These are phyloP conservation scores for Zygosaccharomyces pseudobailii DNA, from an alignment of 1,139 yeast species.

Conservation along the genomic window DNA sequence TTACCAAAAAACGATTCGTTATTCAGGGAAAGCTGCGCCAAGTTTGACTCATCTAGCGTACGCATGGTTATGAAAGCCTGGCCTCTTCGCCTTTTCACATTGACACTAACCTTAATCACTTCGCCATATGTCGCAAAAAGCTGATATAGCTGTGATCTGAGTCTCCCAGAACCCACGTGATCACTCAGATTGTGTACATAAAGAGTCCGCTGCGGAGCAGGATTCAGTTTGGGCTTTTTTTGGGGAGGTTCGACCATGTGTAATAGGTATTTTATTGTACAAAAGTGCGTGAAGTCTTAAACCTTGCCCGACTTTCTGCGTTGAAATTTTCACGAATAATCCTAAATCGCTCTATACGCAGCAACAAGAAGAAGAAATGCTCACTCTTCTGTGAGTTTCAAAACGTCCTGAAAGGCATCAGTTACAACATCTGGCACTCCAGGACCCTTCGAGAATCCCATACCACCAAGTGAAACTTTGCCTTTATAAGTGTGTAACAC, in stretches of 20 bases:
- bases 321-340: not conserved
- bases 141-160: constrained; percentile 26
- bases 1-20: constrained; percentile 28
- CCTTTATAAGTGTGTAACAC: constrained; percentile 38
- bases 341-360: not conserved
- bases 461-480: constrained; percentile 66
- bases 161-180: constrained; percentile 17
- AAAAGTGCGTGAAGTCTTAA: not conserved
- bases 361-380: not conserved
- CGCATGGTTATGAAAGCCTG: constrained; percentile 31
- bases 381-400: constrained; percentile 6
- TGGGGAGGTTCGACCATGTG: constrained; percentile 9
- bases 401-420: constrained; percentile 57
- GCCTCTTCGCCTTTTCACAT: constrained; percentile 22
- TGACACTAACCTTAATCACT: constrained; percentile 25
- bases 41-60: constrained; percentile 29
- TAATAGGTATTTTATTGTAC: not conserved
- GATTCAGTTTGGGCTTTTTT: constrained; percentile 5
- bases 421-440: constrained; percentile 87
- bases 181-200: constrained; percentile 28
- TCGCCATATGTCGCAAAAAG: constrained; percentile 33
- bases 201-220: constrained; percentile 25
- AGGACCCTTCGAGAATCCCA: constrained; percentile 74
- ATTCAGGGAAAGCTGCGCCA: constrained; percentile 26
- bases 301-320: not conserved